Evolutionary conservation across 73 alveolate genomes (phyloP).

Genomic region (Symbiodinium natans): DNA sequence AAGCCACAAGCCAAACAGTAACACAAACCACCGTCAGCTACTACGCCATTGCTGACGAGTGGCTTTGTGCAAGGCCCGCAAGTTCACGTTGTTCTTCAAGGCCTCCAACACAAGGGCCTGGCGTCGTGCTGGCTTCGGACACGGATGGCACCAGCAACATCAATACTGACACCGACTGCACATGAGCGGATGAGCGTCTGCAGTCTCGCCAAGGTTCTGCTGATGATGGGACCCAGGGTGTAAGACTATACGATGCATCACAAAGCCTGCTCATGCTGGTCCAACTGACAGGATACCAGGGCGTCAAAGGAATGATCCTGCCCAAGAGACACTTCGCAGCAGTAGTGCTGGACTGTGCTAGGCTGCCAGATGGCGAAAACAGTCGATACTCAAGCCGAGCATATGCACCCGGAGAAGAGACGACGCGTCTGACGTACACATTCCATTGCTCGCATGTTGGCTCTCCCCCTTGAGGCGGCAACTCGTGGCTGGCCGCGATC

Average conservation of each 20-base stretch:
- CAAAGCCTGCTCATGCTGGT: neutral
- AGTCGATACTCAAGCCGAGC: too few species aligned
- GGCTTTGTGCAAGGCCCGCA: slow-evolving; percentile 53
- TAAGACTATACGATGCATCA: neutral
- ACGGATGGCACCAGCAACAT: too few species aligned
- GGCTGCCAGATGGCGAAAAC: too few species aligned
- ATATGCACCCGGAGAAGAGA: neutral
- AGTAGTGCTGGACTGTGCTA: too few species aligned
- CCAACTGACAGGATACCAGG: neutral
- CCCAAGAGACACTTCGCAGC: too few species aligned
- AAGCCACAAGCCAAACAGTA: too few species aligned
- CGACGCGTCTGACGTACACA: neutral
- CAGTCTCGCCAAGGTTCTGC: too few species aligned
- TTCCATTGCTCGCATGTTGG: neutral
- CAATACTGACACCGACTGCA: neutral
- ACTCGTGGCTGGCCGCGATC: slow-evolving; percentile 45
- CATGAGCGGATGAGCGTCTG: too few species aligned
- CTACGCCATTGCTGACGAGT: neutral
- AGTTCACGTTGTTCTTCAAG: slow-evolving; percentile 65
- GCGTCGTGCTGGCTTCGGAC: neutral
- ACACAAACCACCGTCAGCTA: too few species aligned
- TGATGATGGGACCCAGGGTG: too few species aligned
- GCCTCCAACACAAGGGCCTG: slow-evolving; percentile 60
- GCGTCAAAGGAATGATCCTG: neutral
- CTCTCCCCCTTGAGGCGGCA: too few species aligned